Evolutionary conservation across 768 basidiomycete genomes (phyloP), one percentile per base, ranked within the genome.

Genomic region (Udeniomyces megalosporus): DNA sequence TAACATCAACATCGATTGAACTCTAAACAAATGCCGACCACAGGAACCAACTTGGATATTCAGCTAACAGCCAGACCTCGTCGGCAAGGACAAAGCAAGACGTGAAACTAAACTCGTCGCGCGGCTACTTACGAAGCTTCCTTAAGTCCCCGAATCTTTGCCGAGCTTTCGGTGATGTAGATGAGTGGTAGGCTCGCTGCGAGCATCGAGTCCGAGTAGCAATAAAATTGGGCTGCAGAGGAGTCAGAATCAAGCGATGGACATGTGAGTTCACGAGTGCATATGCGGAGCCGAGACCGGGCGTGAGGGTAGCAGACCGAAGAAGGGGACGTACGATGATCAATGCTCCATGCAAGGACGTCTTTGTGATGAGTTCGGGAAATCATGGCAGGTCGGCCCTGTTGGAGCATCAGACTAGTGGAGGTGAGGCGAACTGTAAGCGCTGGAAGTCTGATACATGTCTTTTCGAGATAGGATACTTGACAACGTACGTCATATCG

Each of bases 141-240:
- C 47, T 22, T 24, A n/a, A n/a, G n/a, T n/a, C n/a, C n/a, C n/a
- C n/a, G n/a, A 22, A 24, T 17, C 47, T 48, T 48, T 10, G 22
- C 12, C 7, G 47, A 7, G 47, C 8, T 7, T 26, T 10, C 11
- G 7, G 50, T 10, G 29, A 26, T 12, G 32, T 44, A 22, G 24
- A 52, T 35, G 14, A 60, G 49, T 29, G 50, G 24, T 29, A 61
- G 28, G 5, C 44, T 61, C 8, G 62, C 55, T 0, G 65, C 60
- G 15, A 66, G 58, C 67, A 68, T 68, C 11, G 64, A 60, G 54
- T 68, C 67, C 15, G 65, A 56, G 12, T 58, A 29, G 24, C 65
- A 66, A 35, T 55, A 59, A n/a, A 51, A 38, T 2, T 61, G 32
- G 2, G 60, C 49, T 51, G 49, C 24, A 7, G 24, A 28, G 6